These are phyloP conservation scores for Discostella stelligera DNA, from an alignment of 352 stramenopile species.

Conservation along the genomic window DNA sequence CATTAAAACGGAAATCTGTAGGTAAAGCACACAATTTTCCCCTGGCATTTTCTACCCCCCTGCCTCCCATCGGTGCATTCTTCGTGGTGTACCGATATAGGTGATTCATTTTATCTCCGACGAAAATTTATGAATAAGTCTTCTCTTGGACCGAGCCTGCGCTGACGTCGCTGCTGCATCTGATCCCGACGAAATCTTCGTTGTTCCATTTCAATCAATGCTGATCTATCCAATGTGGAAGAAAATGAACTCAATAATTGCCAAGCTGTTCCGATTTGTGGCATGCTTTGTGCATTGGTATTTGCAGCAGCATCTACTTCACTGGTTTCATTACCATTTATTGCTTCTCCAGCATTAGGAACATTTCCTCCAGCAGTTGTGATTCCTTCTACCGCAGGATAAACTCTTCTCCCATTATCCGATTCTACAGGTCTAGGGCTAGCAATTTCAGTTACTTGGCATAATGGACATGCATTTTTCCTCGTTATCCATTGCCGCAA, in stretches of 20 bases:
- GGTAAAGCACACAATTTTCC: no score
- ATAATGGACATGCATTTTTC: slow-evolving; percentile 83
- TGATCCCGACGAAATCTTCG: slow-evolving; percentile 6
- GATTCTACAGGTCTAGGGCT: slow-evolving; percentile 37
- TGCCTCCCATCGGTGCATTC: no score
- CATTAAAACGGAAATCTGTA: no score
- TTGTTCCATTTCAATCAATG: slow-evolving; percentile 7
- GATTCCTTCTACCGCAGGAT: slow-evolving; percentile 2
- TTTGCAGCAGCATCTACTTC: not conserved
- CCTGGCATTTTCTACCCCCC: no score
- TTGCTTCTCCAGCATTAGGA: not conserved
- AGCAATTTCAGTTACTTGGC: slow-evolving; percentile 50
- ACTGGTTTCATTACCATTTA: not conserved
- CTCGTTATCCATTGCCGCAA: slow-evolving; percentile 88
- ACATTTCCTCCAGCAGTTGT: slow-evolving; percentile 7
- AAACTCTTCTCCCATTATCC: not conserved
- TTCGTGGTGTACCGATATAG: not conserved
- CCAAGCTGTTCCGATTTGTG: slow-evolving; percentile 1
- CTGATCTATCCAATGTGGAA: not conserved
- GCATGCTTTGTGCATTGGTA: not conserved
- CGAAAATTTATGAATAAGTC: not conserved
- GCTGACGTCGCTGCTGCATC: not conserved
- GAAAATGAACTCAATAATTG: not conserved
- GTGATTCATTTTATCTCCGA: not conserved
- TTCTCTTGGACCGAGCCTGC: not conserved